phyloP scores from a whole-genome alignment of 768 basidiomycete species.

The Boletus rubropictus region DNA sequence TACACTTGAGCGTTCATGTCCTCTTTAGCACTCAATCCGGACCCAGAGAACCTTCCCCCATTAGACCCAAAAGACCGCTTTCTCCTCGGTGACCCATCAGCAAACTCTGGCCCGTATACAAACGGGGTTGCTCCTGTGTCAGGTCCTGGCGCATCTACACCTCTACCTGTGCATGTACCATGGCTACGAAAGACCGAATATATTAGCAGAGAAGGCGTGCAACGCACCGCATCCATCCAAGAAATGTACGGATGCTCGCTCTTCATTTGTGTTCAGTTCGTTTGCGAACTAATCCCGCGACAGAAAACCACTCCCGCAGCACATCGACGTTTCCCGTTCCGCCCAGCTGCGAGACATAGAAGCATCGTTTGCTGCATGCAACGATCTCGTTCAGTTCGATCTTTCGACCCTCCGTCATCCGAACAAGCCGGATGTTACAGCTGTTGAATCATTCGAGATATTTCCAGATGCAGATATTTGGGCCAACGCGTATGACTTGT shows the following conservation, averaged over 20 bases:
- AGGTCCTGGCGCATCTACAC: slow-evolving; percentile 38
- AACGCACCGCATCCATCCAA: slow-evolving; percentile 35
- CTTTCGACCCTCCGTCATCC: slow-evolving; percentile 64
- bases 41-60: slow-evolving; percentile 47
- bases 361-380: slow-evolving; percentile 56
- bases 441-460: slow-evolving; percentile 77
- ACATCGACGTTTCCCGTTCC: slow-evolving; percentile 64
- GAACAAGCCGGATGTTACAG: slow-evolving; percentile 67
- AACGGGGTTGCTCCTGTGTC: slow-evolving; percentile 33
- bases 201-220: slow-evolving; percentile 57
- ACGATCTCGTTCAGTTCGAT: slow-evolving; percentile 53
- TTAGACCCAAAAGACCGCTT: slow-evolving; percentile 74
- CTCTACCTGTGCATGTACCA: slow-evolving; percentile 59
- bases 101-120: slow-evolving; percentile 38
- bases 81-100: slow-evolving; percentile 63
- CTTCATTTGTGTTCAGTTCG: neutral
- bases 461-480: slow-evolving; percentile 82
- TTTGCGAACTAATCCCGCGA: slow-evolving; percentile 13
- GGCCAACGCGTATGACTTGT: slow-evolving; percentile 85
- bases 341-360: slow-evolving; percentile 79
- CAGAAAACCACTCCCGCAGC: slow-evolving; percentile 44
- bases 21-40: slow-evolving; percentile 56
- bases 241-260: slow-evolving; percentile 47
- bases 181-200: slow-evolving; percentile 95
- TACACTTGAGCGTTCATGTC: neutral